These are phyloP conservation scores for Xylaria sp. DNA, from an alignment of 2,329 filamentous ascomycete species.

Conservation along the genomic window DNA sequence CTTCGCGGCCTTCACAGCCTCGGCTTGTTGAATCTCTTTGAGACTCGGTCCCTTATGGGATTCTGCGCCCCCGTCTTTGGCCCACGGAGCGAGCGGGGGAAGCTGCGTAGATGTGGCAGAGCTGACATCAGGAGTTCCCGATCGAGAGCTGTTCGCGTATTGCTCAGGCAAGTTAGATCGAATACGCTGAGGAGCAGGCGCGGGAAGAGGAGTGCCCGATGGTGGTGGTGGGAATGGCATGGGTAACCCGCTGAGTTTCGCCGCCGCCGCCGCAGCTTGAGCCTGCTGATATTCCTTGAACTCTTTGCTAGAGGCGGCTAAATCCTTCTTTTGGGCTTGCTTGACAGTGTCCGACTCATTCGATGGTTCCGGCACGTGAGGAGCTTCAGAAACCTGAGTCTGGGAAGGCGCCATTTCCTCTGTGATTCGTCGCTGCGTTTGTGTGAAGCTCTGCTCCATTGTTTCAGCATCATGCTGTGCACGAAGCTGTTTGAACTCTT, in stretches of 20 bases:
- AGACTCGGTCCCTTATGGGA: conserved; percentile 86
- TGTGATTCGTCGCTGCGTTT: conserved; percentile 14
- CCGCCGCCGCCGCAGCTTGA: conserved; percentile 56
- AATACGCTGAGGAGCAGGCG: conserved; percentile 86
- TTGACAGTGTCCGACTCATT: conserved; percentile 33
- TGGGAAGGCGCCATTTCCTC: conserved; percentile 36
- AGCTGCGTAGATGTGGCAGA: conserved; percentile 57
- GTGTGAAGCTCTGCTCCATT: conserved; percentile 46
- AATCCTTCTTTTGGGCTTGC: conserved; percentile 40
- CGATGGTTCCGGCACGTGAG: conserved; percentile 27
- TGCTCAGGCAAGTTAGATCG: conserved; percentile 85
- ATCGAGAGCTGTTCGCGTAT: conserved; percentile 71
- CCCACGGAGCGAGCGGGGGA: conserved; percentile 91
- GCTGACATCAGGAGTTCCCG: conserved; percentile 75
- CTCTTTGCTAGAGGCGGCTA: conserved; percentile 60
- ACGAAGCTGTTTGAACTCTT: conserved; percentile 83
- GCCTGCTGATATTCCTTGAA: conserved; percentile 76
- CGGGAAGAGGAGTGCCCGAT: conserved; percentile 83
- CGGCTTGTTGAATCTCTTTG: conserved; percentile 95
- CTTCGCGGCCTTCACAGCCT: conserved; percentile 91
- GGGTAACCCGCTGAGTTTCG: conserved; percentile 75
- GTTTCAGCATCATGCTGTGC: conserved; percentile 73
- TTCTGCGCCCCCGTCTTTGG: conserved; percentile 79
- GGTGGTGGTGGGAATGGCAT: conserved; percentile 78
- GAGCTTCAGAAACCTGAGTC: conserved; percentile 28